Percentiles rank a stretch among this genome's conserved stretches.
Evolutionary conservation across 257 asterid species (phyloP).

Genomic region (Datura wrightii): DNA sequence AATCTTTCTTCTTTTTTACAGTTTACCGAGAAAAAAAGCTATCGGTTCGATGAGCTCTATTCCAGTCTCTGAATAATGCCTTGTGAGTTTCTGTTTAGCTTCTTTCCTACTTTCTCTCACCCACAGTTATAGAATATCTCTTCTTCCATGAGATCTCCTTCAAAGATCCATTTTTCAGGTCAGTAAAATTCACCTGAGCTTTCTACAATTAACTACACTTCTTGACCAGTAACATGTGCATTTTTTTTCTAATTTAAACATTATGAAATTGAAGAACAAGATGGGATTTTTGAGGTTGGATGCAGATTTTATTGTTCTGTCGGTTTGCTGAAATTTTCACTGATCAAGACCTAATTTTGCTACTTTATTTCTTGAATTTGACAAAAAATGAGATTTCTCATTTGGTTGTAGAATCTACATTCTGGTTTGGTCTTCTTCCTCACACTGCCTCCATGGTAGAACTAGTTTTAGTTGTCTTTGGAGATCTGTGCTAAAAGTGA

Average conservation of each 20-base stretch:
- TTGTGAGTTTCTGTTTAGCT: conserved; percentile 27
- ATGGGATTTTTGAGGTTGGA: conserved; percentile 13
- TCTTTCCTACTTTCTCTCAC: conserved; percentile 30
- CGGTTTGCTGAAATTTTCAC: conserved; percentile 13
- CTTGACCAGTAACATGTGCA: neutral
- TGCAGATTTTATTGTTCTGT: conserved; percentile 11
- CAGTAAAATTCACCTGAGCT: conserved; percentile 29
- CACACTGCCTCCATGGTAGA: neutral
- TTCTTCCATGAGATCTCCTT: conserved; percentile 33
- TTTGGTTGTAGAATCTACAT: conserved; percentile 18
- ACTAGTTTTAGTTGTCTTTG: neutral
- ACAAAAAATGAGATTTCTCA: neutral
- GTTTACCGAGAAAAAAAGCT: neutral
- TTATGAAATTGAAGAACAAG: conserved; percentile 19
- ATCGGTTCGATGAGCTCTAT: neutral
- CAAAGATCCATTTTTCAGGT: conserved; percentile 33
- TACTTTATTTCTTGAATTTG: conserved; percentile 21
- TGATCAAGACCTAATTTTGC: neutral
- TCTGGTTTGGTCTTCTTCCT: conserved; percentile 18
- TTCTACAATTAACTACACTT: conserved; percentile 19
- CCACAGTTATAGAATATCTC: neutral
- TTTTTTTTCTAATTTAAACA: neutral
- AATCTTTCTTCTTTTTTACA: neutral
- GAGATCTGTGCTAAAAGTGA: conserved; percentile 30
- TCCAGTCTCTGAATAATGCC: neutral